These are phyloP conservation scores for Hymenoscyphus albidus DNA, from an alignment of 2,329 filamentous ascomycete species.

Conservation along the genomic window DNA sequence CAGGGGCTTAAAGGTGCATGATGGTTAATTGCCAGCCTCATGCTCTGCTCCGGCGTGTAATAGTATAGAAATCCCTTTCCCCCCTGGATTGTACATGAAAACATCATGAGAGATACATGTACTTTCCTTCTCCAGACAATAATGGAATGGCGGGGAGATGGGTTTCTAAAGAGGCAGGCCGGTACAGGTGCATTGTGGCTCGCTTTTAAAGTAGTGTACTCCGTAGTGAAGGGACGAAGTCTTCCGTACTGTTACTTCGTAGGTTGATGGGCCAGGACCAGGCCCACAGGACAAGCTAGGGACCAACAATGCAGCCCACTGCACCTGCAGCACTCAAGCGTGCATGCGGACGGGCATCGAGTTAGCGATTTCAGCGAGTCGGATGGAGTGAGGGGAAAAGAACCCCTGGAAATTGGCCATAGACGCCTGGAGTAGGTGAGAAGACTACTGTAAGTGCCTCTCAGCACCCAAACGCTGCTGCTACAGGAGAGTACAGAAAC, in stretches of 20 bases:
- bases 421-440: neutral
- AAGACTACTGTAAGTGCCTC: neutral
- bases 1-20: neutral
- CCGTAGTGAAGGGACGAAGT: too few species aligned
- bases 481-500: neutral
- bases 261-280: neutral
- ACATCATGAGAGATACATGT: neutral
- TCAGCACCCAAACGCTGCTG: neutral
- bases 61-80: neutral
- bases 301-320: neutral
- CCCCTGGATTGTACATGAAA: neutral
- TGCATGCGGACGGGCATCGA: neutral
- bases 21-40: neutral
- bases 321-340: constrained; percentile 1
- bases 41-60: neutral
- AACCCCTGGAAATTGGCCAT: neutral
- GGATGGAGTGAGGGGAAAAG: neutral
- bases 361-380: neutral
- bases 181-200: neutral
- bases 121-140: neutral
- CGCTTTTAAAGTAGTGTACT: neutral
- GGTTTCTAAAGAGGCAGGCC: neutral
- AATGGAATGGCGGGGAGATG: neutral
- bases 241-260: too few species aligned
- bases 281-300: neutral